Percentiles rank a stretch among this genome's conserved stretches.
Conservation (phyloP, 129 eudicot species). For the Glebionis coronaria region DNA sequence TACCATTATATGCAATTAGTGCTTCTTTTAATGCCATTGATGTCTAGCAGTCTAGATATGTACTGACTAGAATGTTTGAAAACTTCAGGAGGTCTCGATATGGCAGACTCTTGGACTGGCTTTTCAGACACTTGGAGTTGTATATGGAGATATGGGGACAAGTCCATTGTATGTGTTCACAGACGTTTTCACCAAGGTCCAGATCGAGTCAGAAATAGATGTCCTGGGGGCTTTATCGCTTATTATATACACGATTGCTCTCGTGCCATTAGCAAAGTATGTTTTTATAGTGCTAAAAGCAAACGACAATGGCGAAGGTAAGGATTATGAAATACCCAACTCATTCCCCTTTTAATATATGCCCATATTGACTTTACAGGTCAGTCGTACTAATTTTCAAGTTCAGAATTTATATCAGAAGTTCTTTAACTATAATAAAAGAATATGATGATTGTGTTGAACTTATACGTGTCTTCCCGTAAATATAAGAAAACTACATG, state of each 20-base stretch:
- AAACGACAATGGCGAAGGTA: constrained; percentile 96
- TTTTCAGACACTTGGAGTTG: constrained; percentile 98
- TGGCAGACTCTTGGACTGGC: constrained; percentile 81
- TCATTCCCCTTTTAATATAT: constrained; percentile 8
- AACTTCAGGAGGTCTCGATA: constrained; percentile 62
- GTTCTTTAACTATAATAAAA: neutral
- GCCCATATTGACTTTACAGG: constrained; percentile 4
- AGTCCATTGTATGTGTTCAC: constrained; percentile 91
- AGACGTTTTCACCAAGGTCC: constrained; percentile 90
- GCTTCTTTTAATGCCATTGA: neutral
- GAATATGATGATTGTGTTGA: neutral
- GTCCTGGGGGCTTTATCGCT: constrained; percentile 84
- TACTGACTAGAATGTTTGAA: neutral
- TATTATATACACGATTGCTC: constrained; percentile 90
- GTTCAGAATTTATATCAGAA: neutral
- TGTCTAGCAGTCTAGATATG: neutral
- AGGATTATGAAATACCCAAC: neutral
- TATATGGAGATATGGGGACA: constrained; percentile 97
- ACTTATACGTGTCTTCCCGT: neutral
- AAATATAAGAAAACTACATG: neutral
- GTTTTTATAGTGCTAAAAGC: constrained; percentile 92
- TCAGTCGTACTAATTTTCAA: neutral
- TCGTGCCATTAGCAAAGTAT: constrained; percentile 75
- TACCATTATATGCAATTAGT: no score
- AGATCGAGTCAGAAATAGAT: constrained; percentile 71